Evolutionary conservation across 805 yeast genomes (phyloP), one percentile per base, ranked within the genome.

Genomic region (Lachancea dasiensis): DNA sequence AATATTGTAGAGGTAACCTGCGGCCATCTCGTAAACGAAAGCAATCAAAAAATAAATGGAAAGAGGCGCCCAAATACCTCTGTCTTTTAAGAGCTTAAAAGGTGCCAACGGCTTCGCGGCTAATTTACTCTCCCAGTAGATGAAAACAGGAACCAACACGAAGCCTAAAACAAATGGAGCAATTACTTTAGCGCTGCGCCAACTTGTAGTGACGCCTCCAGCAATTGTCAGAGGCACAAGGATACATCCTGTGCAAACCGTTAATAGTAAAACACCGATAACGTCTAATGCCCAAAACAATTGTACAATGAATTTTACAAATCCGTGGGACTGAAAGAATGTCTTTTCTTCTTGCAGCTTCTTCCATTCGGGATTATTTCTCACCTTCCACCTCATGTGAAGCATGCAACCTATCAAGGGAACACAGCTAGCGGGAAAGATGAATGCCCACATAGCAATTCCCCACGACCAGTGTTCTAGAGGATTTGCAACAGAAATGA

Each of bases 51-150:
- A 67, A 56, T 77, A 68, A 43, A 76, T 67, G 43, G 76, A 58
- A 40, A 81, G 52, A 13, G 87, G 81, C 11, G 84, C 65, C 81
- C 84, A 79, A 20, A 82, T 78, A 45, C 82, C 83, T 40, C 81
- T 68, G 53, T 79, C 78, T 36, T 58, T 68, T 56, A 79, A 50
- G 39, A 75, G 66, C 11, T 61, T 51, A 45, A 63, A 55, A 13
- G 85, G 82, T 14, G 70, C 45, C 30, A 79, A 56, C 4, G 86
- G 83, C 48, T 67, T 64, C 28, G 51, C 56, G 26, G 82, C 73
- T 38, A 61, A 63, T 45, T 64, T 66, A 17, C 50, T 39, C 50
- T 79, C 85, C 80, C 81, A 79, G 11, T 58, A 13, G 11, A 68
- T 52, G 42, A 77, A 72, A 6, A 32, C 28, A 10, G 63, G 58